Base-by-base conservation (phyloP, 495 filamentous ascomycete species). In the Penicillium ucsense region DNA sequence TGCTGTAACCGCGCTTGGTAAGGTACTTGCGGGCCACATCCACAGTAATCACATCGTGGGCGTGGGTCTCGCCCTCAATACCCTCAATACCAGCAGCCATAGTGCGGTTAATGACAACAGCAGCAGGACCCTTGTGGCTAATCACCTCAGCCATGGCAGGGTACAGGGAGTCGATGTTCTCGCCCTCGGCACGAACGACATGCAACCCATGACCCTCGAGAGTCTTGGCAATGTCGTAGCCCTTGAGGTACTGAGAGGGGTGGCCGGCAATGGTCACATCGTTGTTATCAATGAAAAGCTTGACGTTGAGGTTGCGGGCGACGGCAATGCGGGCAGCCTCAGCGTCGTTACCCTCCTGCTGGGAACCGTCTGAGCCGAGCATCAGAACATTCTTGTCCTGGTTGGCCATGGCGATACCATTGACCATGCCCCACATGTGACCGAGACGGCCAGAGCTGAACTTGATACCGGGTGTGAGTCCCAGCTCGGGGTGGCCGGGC, bases 391-490 rank as follows among this genome's bases (percentile, higher is more conserved):
- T 60, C 53, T 69, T 67, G 32, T 61, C 59, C 47, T 51, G 45
- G 54, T 69, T 60, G 34, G 62, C 62, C 66, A 69, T 66, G 8
- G 64, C 50, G 9, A 69, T 61, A 34, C 66, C 66, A 37, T 69
- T 69, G 32, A 64, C 64, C 62, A 69, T 61, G 7, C 51, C 60
- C 66, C 66, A 69, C 66, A 69, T 69, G 48, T 69, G 66, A 11
- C 66, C 66, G 0, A 69, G 60, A 29, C 66, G 64, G 34, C 66
- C 66, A 34, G 64, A 67, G 45, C 64, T 67, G 46, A 67, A 69
- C 51, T 69, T 69, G 10, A 69, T 36, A 9, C 66, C 66, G 1
- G 66, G 66, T 0, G 66, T 69, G 3, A 69, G 51, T 9, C 66
- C 66, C 3, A 69, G 59, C 49, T 69, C 66, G 3, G 66, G 66